Evolutionary conservation across 495 filamentous ascomycete genomes (phyloP).

Genomic region (Xylaria longipes): DNA sequence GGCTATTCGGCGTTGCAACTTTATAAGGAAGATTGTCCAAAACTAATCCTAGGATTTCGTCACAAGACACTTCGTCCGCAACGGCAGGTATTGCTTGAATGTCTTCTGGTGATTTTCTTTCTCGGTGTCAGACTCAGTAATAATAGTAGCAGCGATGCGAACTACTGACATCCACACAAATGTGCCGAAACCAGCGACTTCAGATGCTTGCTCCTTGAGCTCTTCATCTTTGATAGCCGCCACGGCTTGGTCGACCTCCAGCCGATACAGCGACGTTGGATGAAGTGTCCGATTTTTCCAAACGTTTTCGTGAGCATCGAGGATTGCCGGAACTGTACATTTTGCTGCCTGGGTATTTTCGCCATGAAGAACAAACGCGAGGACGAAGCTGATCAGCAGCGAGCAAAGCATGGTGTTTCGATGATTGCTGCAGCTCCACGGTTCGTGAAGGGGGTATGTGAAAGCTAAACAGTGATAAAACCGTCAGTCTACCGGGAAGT

Average conservation of each 20-base stretch:
- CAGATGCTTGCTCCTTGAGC: constrained; percentile 15
- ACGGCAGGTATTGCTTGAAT: not conserved
- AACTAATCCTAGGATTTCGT: constrained; percentile 27
- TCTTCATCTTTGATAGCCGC: constrained; percentile 22
- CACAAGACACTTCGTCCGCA: constrained; percentile 21
- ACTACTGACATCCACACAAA: constrained; percentile 26
- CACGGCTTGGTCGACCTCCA: constrained; percentile 43
- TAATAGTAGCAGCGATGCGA: not conserved
- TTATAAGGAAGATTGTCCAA: constrained; percentile 26
- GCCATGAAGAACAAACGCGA: not conserved
- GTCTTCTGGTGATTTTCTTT: constrained; percentile 26
- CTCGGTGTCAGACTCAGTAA: not conserved
- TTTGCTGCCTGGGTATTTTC: not conserved
- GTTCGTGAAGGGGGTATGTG: no score
- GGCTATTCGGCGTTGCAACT: not conserved
- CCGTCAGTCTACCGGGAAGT: not conserved
- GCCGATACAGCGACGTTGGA: constrained; percentile 46
- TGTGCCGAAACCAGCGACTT: constrained; percentile 17
- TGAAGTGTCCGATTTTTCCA: constrained; percentile 43
- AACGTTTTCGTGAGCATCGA: constrained; percentile 40
- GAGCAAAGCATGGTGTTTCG: not conserved
- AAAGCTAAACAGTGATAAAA: not conserved
- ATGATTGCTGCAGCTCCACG: not conserved
- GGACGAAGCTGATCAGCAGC: not conserved
- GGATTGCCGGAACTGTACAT: constrained; percentile 38